Base-by-base conservation (phyloP, 139 green algal genomes). In the Coccomyxa sp. region DNA sequence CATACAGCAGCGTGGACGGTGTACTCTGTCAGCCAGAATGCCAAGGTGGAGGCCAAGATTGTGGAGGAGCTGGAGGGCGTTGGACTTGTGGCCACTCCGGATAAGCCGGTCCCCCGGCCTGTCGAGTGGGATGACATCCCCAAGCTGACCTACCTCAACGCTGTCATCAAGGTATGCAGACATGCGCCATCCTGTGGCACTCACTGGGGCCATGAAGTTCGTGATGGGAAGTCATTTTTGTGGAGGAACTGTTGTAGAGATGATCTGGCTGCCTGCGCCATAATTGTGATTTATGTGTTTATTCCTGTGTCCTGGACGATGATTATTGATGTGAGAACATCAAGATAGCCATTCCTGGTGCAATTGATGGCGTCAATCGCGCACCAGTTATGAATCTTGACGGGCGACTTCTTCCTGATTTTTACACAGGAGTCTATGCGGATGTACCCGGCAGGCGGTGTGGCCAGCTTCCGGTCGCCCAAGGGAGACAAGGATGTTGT, bases 381-480 rank as follows among this genome's bases (percentile, higher is more conserved):
- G 38, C 38, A 51, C 38, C 38, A 51, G 38, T 51, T 7, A 51
- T 51, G 38, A 3, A 51, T 51, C 38, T 51, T 51, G 38, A 11
- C 7, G 38, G 38, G 38, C n/a, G 38, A 51, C 38, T 51, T 51
- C 38, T 51, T 51, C 38, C 38, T 51, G 38, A 51, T 3, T 51
- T 3, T 51, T 51, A 51, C 3, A 51, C 82, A 86, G 82, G 82
- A 85, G 79, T 68, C 66, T 1, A 86, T 87, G 86, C 80, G 86
- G 0, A 4, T 89, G 77, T 63, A 85, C 30, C 86, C 86, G 10
- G 86, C 86, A 25, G 67, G 58, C 58, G 63, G 58, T 1, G 60
- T 63, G 21, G 83, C 82, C 25, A 85, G 80, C 30, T 80, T 51
- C 14, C 28, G 83, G 3, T 59, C 18, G 16, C 67, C 67, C 80